A percentile compares a stretch with the other conserved stretches of the same genome.
phyloP scores from a whole-genome alignment of 805 yeast species.

The Grigorovia jiainica region DNA sequence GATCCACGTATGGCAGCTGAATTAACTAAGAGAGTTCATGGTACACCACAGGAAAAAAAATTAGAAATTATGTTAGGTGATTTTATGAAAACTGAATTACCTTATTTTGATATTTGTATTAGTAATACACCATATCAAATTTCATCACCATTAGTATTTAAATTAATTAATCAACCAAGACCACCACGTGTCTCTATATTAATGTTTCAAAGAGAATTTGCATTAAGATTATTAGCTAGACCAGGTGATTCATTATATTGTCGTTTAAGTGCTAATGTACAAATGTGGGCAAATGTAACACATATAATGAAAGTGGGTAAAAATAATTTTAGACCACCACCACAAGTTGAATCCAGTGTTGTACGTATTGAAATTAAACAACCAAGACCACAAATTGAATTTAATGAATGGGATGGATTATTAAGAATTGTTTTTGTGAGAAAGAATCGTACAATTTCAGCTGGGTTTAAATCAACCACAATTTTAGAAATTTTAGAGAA shows the following conservation, averaged over 20 bases:
- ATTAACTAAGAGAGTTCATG: slow-evolving; percentile 92
- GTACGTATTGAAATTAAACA: slow-evolving; percentile 85
- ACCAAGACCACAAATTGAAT: slow-evolving; percentile 92
- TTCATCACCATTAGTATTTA: slow-evolving; percentile 92
- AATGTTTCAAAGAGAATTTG: slow-evolving; percentile 97
- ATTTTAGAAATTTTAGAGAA: slow-evolving; percentile 75
- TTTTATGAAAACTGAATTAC: slow-evolving; percentile 89
- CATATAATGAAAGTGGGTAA: slow-evolving; percentile 98
- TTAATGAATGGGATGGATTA: slow-evolving; percentile 94
- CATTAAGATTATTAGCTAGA: slow-evolving; percentile 82
- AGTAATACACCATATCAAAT: slow-evolving; percentile 97
- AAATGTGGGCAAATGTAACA: slow-evolving; percentile 99
- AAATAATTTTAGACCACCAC: slow-evolving; percentile 96
- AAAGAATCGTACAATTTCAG: slow-evolving; percentile 85
- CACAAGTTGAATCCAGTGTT: slow-evolving; percentile 94
- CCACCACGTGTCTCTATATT: slow-evolving; percentile 93
- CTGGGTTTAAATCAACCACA: slow-evolving; percentile 80
- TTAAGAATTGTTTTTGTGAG: slow-evolving; percentile 86
- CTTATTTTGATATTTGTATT: slow-evolving; percentile 91
- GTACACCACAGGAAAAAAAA: slow-evolving; percentile 88
- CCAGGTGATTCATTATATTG: slow-evolving; percentile 96
- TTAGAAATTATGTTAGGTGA: slow-evolving; percentile 89
- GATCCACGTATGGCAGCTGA: slow-evolving; percentile 99
- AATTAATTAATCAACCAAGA: slow-evolving; percentile 75
- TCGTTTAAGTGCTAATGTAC: slow-evolving; percentile 90